A percentile compares a stretch with the other conserved stretches of the same genome.
Conservation (phyloP, 78 protist species). For the Chrysochromulina parva region DNA sequence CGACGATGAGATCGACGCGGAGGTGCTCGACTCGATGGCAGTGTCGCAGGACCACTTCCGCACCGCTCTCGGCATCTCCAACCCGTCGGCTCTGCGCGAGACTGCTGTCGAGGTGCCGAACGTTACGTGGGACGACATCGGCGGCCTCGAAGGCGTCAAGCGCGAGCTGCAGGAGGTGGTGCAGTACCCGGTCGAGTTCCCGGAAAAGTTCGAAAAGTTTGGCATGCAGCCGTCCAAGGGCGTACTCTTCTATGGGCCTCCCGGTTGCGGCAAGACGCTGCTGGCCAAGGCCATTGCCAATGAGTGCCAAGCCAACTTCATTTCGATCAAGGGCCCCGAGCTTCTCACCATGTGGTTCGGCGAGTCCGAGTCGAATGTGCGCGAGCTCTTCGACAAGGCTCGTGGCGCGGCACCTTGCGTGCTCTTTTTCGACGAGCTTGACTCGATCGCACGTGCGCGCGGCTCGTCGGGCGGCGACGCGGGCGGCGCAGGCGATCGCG, state of each 20-base stretch:
- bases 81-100: slow-evolving; percentile 99
- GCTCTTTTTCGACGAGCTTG: slow-evolving; percentile 99
- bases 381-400: slow-evolving; percentile 99
- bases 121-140: slow-evolving; percentile 99
- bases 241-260: slow-evolving; percentile 99
- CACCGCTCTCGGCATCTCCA: slow-evolving; percentile 83
- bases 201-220: slow-evolving; percentile 98
- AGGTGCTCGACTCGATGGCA: slow-evolving; percentile 93
- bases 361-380: slow-evolving; percentile 99
- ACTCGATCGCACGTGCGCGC: slow-evolving; percentile 97
- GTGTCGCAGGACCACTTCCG: slow-evolving; percentile 94
- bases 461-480: slow-evolving; percentile 97
- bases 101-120: slow-evolving; percentile 98
- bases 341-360: slow-evolving; percentile 99
- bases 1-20: slow-evolving; percentile 98
- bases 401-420: slow-evolving; percentile 99
- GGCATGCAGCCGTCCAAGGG: slow-evolving; percentile 99
- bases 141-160: slow-evolving; percentile 98
- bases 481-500: slow-evolving; percentile 99
- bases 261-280: slow-evolving; percentile 99
- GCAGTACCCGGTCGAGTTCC: slow-evolving; percentile 99
- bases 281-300: slow-evolving; percentile 99
- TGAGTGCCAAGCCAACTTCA: slow-evolving; percentile 99
- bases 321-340: slow-evolving; percentile 98
- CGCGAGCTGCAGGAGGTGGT: slow-evolving; percentile 89